phyloP scores from a whole-genome alignment of 176 grass and related monocot species.

The Ensete glaucum region DNA sequence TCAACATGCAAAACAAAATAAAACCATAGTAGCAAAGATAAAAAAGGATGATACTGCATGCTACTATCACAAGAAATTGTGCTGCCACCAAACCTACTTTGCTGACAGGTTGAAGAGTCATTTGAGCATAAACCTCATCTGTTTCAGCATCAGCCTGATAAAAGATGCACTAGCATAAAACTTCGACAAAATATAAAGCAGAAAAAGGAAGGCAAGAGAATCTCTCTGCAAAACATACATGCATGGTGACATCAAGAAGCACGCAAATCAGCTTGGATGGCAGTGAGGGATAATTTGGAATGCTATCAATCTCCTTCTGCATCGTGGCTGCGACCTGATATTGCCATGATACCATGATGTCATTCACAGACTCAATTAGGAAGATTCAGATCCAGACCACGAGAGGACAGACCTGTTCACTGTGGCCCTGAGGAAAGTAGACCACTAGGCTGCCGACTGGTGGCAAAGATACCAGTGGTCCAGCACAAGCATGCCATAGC shows the following conservation, averaged over 20 bases:
- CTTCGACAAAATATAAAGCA: neutral
- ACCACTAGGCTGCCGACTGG: conserved; percentile 82
- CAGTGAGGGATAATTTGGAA: conserved; percentile 80
- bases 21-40: neutral
- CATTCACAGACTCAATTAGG: neutral
- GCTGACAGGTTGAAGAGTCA: conserved; percentile 96
- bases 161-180: conserved; percentile 6
- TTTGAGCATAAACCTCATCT: conserved; percentile 97
- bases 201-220: neutral
- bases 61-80: too few species aligned
- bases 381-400: neutral
- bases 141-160: conserved; percentile 91
- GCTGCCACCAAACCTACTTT: conserved; percentile 38
- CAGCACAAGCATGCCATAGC: conserved; percentile 95
- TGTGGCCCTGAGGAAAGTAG: conserved; percentile 97
- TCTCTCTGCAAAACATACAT: conserved; percentile 33
- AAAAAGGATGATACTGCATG: neutral
- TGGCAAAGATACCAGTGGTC: conserved; percentile 74
- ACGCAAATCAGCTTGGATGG: conserved; percentile 89
- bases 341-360: conserved; percentile 6
- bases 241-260: conserved; percentile 81
- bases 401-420: conserved; percentile 60
- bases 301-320: conserved; percentile 79
- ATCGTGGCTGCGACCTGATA: conserved; percentile 89
- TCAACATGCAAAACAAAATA: neutral